phyloP scores from a whole-genome alignment of 2,329 filamentous ascomycete genomes.

The Keithomyces neogunnii region DNA sequence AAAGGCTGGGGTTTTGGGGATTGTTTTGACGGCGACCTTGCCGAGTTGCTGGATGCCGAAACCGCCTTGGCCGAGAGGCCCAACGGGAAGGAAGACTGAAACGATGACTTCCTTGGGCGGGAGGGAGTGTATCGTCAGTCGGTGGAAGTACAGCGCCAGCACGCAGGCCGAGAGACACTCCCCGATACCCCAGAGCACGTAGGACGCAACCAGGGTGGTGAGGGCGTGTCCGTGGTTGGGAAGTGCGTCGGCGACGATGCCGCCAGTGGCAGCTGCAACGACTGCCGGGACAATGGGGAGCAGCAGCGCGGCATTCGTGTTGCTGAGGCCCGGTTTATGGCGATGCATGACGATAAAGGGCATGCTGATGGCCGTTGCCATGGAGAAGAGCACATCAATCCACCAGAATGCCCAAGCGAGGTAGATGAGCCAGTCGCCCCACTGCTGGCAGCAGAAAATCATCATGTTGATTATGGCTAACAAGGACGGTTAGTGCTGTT shows the following conservation, averaged over 20 bases:
- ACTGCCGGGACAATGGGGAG: slow-evolving; percentile 60
- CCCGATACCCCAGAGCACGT: slow-evolving; percentile 61
- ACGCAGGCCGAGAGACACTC: slow-evolving; percentile 50
- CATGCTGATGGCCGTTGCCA: slow-evolving; percentile 44
- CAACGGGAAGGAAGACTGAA: slow-evolving; percentile 58
- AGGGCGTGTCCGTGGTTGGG: slow-evolving; percentile 45
- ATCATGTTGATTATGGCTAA: slow-evolving; percentile 55
- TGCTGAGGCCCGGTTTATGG: slow-evolving; percentile 38
- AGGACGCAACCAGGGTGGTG: slow-evolving; percentile 54
- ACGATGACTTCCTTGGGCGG: slow-evolving; percentile 60
- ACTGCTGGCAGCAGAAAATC: slow-evolving; percentile 51
- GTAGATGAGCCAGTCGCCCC: slow-evolving; percentile 48
- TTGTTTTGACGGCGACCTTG: slow-evolving; percentile 32
- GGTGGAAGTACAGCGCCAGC: slow-evolving; percentile 61
- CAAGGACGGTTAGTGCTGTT: neutral
- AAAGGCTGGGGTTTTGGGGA: slow-evolving; percentile 34
- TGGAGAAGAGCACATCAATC: slow-evolving; percentile 43
- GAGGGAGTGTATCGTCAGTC: slow-evolving; percentile 57
- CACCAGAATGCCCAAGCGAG: slow-evolving; percentile 52
- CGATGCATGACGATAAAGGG: slow-evolving; percentile 46
- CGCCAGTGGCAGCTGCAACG: slow-evolving; percentile 56
- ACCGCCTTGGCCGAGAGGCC: slow-evolving; percentile 58
- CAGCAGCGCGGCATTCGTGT: slow-evolving; percentile 56
- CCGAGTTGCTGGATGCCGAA: slow-evolving; percentile 48
- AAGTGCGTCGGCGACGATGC: slow-evolving; percentile 53